phyloP scores from a whole-genome alignment of 106 monocot species.

The Dendrobium chrysotoxum region DNA sequence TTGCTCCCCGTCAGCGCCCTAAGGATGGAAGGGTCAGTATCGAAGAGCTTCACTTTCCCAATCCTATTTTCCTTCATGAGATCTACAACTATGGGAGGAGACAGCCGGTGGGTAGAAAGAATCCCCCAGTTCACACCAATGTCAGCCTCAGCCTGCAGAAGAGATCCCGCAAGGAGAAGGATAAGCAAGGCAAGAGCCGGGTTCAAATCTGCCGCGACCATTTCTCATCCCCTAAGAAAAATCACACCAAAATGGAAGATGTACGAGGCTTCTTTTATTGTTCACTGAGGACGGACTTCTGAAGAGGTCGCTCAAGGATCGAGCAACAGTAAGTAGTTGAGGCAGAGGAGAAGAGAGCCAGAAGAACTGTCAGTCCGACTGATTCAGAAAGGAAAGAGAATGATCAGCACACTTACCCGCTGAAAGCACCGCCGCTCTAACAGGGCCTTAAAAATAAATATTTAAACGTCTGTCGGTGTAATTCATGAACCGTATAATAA shows the following conservation, averaged over 20 bases:
- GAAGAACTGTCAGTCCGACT: background rate
- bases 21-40: constrained; percentile 53
- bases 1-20: constrained; percentile 76
- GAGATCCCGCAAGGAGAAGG: constrained; percentile 9
- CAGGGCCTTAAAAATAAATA: too few species aligned
- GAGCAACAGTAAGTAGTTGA: background rate
- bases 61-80: constrained; percentile 73
- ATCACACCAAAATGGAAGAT: background rate
- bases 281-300: background rate
- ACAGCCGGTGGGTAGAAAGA: constrained; percentile 57
- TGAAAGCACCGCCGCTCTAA: too few species aligned
- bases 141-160: constrained; percentile 29
- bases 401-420: background rate
- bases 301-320: background rate
- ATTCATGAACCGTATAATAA: too few species aligned
- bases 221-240: constrained; percentile 10
- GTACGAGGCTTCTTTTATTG: background rate
- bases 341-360: background rate
- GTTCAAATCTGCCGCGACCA: constrained; percentile 12
- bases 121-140: constrained; percentile 97
- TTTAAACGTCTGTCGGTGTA: too few species aligned
- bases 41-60: constrained; percentile 89
- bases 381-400: background rate
- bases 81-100: constrained; percentile 70
- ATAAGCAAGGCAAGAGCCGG: constrained; percentile 10